phyloP scores from a whole-genome alignment of 2,329 filamentous ascomycete genomes.

The Neophaeococcomyces aloes region DNA sequence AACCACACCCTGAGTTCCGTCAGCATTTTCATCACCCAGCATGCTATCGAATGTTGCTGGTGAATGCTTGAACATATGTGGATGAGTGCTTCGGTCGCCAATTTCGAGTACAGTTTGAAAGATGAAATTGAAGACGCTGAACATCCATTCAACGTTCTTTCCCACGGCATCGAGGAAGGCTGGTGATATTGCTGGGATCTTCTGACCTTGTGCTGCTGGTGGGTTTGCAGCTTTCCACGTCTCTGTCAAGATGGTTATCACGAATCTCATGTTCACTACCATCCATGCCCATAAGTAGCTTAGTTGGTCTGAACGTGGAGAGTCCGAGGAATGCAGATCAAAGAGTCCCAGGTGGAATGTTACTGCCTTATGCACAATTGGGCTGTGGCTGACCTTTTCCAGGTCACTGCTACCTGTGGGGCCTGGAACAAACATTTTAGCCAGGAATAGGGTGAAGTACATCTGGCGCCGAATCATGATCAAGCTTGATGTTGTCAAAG shows the following conservation, averaged over 20 bases:
- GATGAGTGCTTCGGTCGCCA: slow-evolving; percentile 26
- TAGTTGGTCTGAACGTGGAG: slow-evolving; percentile 1
- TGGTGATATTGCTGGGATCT: slow-evolving; percentile 21
- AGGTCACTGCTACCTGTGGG: slow-evolving; percentile 41
- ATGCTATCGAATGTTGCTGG: slow-evolving; percentile 1
- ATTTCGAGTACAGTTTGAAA: slow-evolving; percentile 43
- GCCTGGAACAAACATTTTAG: slow-evolving; percentile 35
- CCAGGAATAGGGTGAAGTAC: slow-evolving; percentile 58
- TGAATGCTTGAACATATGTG: slow-evolving; percentile 16
- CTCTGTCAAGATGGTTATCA: slow-evolving; percentile 11
- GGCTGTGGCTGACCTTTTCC: slow-evolving; percentile 63
- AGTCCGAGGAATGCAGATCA: background rate
- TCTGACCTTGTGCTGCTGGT: background rate
- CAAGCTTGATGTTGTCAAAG: slow-evolving; percentile 42
- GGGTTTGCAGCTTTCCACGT: background rate
- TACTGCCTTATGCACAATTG: slow-evolving; percentile 61
- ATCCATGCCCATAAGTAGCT: slow-evolving; percentile 20
- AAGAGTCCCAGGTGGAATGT: slow-evolving; percentile 18
- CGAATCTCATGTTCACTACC: slow-evolving; percentile 19
- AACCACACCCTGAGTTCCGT: slow-evolving; percentile 28
- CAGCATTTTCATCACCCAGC: slow-evolving; percentile 15
- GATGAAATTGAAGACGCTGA: slow-evolving; percentile 52
- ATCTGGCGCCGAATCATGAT: slow-evolving; percentile 43
- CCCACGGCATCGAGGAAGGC: slow-evolving; percentile 63
- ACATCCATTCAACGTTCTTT: slow-evolving; percentile 67